Base-by-base conservation (phyloP, 176 grass and related monocot genomes). In the Typha latifolia region DNA sequence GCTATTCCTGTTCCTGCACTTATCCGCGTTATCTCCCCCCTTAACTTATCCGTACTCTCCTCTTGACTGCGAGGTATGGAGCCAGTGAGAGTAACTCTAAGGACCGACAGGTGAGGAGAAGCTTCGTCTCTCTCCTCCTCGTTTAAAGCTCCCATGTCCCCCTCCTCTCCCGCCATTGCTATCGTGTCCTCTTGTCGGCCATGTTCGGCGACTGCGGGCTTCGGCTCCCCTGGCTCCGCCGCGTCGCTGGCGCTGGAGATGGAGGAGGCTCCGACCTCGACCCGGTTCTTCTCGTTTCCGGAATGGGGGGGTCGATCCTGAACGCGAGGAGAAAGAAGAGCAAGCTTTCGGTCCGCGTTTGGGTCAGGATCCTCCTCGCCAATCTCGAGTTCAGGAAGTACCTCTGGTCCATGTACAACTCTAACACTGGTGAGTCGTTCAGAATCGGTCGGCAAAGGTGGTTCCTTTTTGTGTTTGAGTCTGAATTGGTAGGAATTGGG, bases 311-410 rank as follows among this genome's bases (percentile, higher is more conserved):
- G 20, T 91, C 93, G 26, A 80, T 91, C 55, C 81, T 96, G 80
- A 63, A 96, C 71, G 93, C 88, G 62, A 84, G 81, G 75, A 82
- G 76, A 50, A 70, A 82, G 78, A 91, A 84, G 61, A 43, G 71
- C 66, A 79, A 77, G 71, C 70, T 77, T 64, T 66, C 79, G 61
- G 59, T 89, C 70, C 72, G 85, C 16, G 93, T 82, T 14, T 96
- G 88, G 93, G 88, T 96, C 55, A 82, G 93, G 78, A 72, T 91
- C 79, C 76, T 96, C 68, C 73, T 84, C 48, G 93, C 93, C 69
- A 81, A 91, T 81, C 20, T 14, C 49, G 72, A 96, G 72, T 96
- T 96, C 85, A 91, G 82, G 72, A 96, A 96, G 78, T 96, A 91
- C 74, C 71, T 89, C 66, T 96, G 93, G 93, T 80, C 82, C 71